Conservation (phyloP, 192 early-diverging fungal species). For the Podila epigama region DNA sequence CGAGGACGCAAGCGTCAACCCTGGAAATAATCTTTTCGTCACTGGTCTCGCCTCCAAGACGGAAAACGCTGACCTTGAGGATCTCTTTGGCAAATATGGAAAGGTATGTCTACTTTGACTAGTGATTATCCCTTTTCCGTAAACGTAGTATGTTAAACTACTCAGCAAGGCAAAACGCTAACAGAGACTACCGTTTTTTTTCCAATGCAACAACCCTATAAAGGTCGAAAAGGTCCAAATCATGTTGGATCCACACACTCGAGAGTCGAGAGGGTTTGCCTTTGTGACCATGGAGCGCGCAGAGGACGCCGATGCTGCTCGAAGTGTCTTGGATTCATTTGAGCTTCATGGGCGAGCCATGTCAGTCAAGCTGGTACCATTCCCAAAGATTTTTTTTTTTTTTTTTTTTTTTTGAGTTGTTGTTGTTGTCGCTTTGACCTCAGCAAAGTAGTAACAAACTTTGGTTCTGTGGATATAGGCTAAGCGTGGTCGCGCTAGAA, state of each 20-base stretch:
- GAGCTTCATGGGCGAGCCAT: conserved; percentile 84
- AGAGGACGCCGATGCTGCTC: conserved; percentile 76
- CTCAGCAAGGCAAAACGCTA: neutral
- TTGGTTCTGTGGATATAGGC: conserved; percentile 56
- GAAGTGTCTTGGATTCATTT: conserved; percentile 67
- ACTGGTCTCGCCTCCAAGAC: conserved; percentile 70
- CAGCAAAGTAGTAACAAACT: too few relatives aligned
- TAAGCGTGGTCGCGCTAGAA: conserved; percentile 69
- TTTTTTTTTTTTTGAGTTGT: neutral
- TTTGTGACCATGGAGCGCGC: conserved; percentile 77
- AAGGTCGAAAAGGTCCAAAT: conserved; percentile 74
- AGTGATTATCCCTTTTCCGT: too few relatives aligned
- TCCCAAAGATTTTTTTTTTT: neutral
- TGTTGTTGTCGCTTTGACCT: too few relatives aligned
- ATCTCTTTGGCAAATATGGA: conserved; percentile 75
- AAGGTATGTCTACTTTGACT: conserved; percentile 66
- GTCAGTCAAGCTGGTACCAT: conserved; percentile 77
- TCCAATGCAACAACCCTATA: neutral
- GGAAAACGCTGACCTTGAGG: conserved; percentile 69
- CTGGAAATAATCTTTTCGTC: conserved; percentile 80
- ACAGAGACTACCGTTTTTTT: too few relatives aligned
- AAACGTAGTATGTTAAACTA: neutral
- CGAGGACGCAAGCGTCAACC: conserved; percentile 56
- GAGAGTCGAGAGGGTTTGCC: conserved; percentile 88
- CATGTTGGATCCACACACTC: conserved; percentile 84